Conservation (phyloP, 2,329 filamentous ascomycete genomes). For the Drechmeria coniospora region DNA sequence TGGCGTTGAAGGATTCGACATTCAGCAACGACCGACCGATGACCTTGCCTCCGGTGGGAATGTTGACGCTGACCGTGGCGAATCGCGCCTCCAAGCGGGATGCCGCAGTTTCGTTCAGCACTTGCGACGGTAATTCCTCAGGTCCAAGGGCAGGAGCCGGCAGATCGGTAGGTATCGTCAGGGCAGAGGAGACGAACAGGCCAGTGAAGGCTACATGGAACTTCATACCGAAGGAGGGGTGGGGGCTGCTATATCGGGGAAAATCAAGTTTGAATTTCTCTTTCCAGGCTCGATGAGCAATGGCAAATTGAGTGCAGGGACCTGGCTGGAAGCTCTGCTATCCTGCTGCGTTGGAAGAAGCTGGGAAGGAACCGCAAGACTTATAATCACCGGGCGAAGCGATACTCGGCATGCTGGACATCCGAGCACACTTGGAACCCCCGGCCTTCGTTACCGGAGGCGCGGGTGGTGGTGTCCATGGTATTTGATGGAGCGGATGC, state of each 20-base stretch:
- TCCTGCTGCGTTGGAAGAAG: too few relatives aligned
- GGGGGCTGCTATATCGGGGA: neutral
- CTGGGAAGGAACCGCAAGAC: too few relatives aligned
- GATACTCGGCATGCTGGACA: too few relatives aligned
- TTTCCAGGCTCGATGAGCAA: too few relatives aligned
- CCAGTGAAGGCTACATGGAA: too few relatives aligned
- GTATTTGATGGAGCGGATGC: neutral
- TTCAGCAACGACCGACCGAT: conserved; percentile 26
- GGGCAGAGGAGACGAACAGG: neutral
- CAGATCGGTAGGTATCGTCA: neutral
- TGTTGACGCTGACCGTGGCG: conserved; percentile 33
- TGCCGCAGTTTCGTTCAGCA: neutral
- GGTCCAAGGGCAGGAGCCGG: too few relatives aligned
- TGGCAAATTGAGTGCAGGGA: too few relatives aligned
- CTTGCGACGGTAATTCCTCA: neutral
- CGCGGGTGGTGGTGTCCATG: neutral
- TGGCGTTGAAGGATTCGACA: conserved; percentile 57
- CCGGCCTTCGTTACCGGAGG: neutral
- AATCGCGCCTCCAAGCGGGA: conserved; percentile 26
- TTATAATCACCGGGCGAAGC: too few relatives aligned
- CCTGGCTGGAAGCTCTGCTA: too few relatives aligned
- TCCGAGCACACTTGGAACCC: too few relatives aligned
- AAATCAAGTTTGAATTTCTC: neutral
- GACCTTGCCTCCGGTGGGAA: conserved; percentile 43
- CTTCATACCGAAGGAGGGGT: too few relatives aligned